These are phyloP conservation scores for Colletotrichum sp. DNA, from an alignment of 2,329 filamentous ascomycete genomes.

Conservation along the genomic window DNA sequence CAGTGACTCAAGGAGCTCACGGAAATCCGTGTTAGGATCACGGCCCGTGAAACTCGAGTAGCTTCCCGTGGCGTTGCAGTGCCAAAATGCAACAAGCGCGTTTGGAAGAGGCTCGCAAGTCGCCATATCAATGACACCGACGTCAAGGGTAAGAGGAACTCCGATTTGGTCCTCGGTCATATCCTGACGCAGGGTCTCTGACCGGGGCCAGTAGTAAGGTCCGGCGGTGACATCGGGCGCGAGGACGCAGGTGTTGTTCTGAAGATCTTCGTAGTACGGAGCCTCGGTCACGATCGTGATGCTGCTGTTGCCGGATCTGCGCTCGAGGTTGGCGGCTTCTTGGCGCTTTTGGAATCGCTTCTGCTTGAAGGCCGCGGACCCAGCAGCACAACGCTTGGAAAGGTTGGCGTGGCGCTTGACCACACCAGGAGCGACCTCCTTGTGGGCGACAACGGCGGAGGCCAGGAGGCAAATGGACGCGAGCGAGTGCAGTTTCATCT, in stretches of 20 bases:
- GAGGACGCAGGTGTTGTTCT: conserved; percentile 45
- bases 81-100: background rate
- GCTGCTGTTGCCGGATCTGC: background rate
- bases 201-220: conserved; percentile 42
- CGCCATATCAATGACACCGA: conserved; percentile 3
- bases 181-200: background rate
- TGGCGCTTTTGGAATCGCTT: background rate
- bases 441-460: background rate
- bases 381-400: background rate
- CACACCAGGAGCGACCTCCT: background rate
- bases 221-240: conserved; percentile 51
- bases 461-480: background rate
- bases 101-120: conserved; percentile 2
- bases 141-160: background rate
- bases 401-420: background rate
- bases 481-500: background rate
- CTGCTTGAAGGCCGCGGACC: background rate
- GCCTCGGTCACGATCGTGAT: background rate
- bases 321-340: background rate
- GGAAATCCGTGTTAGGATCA: background rate
- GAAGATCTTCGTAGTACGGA: background rate
- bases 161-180: background rate
- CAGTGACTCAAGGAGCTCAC: background rate
- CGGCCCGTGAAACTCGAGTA: background rate
- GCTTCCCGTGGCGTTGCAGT: background rate